phyloP scores from a whole-genome alignment of 805 yeast genomes.

The Debaryomyces maramus region DNA sequence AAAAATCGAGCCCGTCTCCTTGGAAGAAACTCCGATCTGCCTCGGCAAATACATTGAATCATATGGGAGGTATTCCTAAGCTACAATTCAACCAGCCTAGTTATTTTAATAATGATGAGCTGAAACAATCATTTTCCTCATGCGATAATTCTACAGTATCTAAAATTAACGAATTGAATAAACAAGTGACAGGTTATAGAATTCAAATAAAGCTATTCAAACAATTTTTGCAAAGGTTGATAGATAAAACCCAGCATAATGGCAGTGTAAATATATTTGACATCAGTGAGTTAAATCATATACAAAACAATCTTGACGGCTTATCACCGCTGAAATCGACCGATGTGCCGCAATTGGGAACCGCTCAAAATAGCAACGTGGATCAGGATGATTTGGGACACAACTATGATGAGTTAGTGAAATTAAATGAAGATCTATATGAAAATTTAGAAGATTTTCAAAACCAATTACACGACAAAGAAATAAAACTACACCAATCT shows the following conservation, averaged over 20 bases:
- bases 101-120: neutral
- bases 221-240: conserved; percentile 38
- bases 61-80: conserved; percentile 8
- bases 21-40: conserved; percentile 26
- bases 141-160: neutral
- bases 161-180: conserved; percentile 31
- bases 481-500: conserved; percentile 16
- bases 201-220: conserved; percentile 41
- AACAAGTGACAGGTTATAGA: conserved; percentile 36
- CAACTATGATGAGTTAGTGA: conserved; percentile 35
- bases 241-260: conserved; percentile 18
- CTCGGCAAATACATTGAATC: conserved; percentile 13
- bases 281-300: conserved; percentile 18
- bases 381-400: conserved; percentile 21
- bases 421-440: conserved; percentile 40
- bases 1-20: conserved; percentile 10
- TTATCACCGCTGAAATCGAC: conserved; percentile 9
- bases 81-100: conserved; percentile 1
- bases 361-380: conserved; percentile 15
- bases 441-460: conserved; percentile 36
- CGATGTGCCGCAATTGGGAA: conserved; percentile 8
- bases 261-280: conserved; percentile 6
- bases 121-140: neutral
- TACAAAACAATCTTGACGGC: conserved; percentile 18
- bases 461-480: conserved; percentile 29